These are phyloP conservation scores for Fagopyrum esculentum DNA, from an alignment of 148 eudicot species.

Conservation along the genomic window DNA sequence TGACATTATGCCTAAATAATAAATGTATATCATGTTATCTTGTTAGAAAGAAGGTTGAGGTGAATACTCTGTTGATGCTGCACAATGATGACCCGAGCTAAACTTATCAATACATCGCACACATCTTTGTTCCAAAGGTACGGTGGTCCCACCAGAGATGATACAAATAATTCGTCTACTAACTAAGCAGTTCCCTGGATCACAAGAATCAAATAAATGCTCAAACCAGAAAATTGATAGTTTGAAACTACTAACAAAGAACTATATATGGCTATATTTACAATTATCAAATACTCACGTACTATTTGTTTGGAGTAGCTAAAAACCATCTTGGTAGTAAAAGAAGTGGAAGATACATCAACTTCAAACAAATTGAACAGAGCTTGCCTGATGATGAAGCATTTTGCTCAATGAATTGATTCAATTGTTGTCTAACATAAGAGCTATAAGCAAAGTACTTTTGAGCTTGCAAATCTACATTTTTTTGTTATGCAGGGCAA, in stretches of 20 bases:
- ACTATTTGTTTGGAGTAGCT: neutral
- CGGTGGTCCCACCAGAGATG: constrained; percentile 97
- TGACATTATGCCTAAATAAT: no score
- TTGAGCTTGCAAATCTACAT: constrained; percentile 37
- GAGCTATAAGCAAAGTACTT: constrained; percentile 50
- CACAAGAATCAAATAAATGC: neutral
- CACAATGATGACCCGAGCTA: constrained; percentile 96
- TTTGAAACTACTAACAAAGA: constrained; percentile 1
- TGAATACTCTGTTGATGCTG: no score
- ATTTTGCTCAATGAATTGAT: constrained; percentile 45
- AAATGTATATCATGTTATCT: no score
- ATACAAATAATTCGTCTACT: constrained; percentile 63
- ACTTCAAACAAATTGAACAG: neutral
- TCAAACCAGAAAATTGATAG: neutral
- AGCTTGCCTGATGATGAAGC: constrained; percentile 38
- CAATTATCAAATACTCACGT: neutral
- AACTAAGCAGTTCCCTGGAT: constrained; percentile 33
- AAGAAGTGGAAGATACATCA: neutral
- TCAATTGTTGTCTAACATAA: constrained; percentile 32
- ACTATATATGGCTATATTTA: neutral
- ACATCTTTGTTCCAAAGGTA: constrained; percentile 90
- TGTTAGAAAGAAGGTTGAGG: constrained; percentile 21
- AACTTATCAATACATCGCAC: constrained; percentile 98
- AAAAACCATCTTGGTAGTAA: neutral
- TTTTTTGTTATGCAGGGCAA: no score